phyloP scores from a whole-genome alignment of 805 yeast genomes.

The Metschnikowia corniflorae region DNA sequence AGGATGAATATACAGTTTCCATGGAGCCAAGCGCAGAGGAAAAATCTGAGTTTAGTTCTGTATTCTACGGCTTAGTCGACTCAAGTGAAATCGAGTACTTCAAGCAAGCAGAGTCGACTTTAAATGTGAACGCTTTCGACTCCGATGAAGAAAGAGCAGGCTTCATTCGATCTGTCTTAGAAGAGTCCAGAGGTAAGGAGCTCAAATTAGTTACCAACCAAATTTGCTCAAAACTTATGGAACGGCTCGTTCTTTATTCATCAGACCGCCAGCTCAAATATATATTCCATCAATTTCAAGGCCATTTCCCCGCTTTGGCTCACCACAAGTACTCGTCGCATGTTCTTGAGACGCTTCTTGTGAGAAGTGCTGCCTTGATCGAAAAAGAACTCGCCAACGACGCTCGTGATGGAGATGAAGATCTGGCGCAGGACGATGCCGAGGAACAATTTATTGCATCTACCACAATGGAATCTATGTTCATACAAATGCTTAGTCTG shows the following conservation, averaged over 20 bases:
- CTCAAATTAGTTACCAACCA: constrained; percentile 90
- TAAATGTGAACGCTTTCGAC: constrained; percentile 76
- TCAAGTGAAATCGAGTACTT: constrained; percentile 84
- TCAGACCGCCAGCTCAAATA: constrained; percentile 61
- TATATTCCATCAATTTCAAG: constrained; percentile 63
- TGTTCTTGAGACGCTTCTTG: constrained; percentile 81
- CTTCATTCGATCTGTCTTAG: constrained; percentile 74
- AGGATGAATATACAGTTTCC: neutral
- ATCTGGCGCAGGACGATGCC: constrained; percentile 13
- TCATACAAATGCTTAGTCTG: constrained; percentile 64
- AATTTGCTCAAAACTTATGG: constrained; percentile 90
- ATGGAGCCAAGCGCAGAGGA: neutral
- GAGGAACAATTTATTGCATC: constrained; percentile 32
- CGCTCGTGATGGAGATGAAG: constrained; percentile 33
- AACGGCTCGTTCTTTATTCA: constrained; percentile 71
- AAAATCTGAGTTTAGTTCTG: constrained; percentile 22
- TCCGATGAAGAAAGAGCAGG: constrained; percentile 66
- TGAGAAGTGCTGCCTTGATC: constrained; percentile 66
- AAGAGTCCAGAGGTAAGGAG: constrained; percentile 86
- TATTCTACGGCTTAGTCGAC: constrained; percentile 86
- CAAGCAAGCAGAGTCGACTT: constrained; percentile 85
- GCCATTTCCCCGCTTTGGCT: constrained; percentile 72
- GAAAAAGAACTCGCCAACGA: constrained; percentile 61
- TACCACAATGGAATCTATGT: constrained; percentile 62
- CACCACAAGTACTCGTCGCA: constrained; percentile 92